A percentile compares a stretch with the other conserved stretches of the same genome.
These are phyloP conservation scores for Pestalotiopsis sp. DNA, from an alignment of 2,329 filamentous ascomycete genomes.

Conservation along the genomic window DNA sequence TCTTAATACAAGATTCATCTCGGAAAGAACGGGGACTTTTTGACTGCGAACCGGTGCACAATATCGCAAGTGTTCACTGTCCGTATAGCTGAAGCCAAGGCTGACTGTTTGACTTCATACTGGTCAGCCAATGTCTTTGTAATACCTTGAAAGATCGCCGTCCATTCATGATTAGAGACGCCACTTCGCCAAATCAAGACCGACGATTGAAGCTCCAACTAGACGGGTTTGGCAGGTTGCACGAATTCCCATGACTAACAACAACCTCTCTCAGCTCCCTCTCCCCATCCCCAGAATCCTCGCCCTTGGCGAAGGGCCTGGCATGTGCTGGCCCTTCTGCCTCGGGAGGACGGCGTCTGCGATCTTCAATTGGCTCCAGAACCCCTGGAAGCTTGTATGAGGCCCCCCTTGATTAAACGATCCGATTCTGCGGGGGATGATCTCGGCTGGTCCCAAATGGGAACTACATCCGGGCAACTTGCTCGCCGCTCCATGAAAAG, in stretches of 20 bases:
- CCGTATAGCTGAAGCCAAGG: too few species aligned
- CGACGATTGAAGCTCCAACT: neutral
- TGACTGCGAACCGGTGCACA: too few species aligned
- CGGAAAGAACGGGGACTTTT: too few species aligned
- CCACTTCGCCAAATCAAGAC: neutral
- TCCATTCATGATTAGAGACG: neutral
- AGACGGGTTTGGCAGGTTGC: slow-evolving; percentile 2
- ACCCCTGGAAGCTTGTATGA: neutral
- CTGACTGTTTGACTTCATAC: too few species aligned
- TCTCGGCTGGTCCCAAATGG: slow-evolving; percentile 35
- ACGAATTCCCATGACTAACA: slow-evolving; percentile 2
- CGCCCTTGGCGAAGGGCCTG: neutral
- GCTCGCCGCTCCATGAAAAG: neutral
- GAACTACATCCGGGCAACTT: slow-evolving; percentile 1
- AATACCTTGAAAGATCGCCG: neutral
- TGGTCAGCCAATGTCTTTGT: too few species aligned
- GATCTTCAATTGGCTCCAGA: neutral
- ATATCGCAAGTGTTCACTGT: too few species aligned
- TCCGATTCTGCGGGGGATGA: slow-evolving; percentile 11
- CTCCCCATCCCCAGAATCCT: neutral
- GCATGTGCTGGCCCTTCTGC: slow-evolving; percentile 10
- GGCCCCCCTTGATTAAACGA: neutral
- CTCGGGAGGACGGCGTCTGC: neutral
- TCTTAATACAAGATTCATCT: too few species aligned
- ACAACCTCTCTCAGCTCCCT: neutral